Base-by-base conservation (phyloP, 495 filamentous ascomycete genomes). In the Penicillium arizonense region DNA sequence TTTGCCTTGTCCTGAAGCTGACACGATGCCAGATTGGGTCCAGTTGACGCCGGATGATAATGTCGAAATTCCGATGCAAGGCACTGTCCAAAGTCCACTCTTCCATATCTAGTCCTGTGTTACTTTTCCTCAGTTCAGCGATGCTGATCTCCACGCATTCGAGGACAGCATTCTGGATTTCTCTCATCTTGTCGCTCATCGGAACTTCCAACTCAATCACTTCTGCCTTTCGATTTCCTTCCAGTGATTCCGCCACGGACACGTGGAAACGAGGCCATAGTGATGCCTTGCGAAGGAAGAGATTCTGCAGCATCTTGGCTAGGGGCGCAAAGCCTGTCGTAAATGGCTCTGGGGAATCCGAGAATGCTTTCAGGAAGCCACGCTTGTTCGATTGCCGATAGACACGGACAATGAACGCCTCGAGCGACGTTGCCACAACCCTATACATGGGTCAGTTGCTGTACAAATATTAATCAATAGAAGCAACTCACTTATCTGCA, bases 1-100 rank as follows among this genome's bases (percentile, higher is more conserved):
- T 95, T 67, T 96, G 91, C 64, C 86, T 88, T 9, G 95, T 97
- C 64, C 90, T 90, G 78, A 90, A 96, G 67, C 88, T 96, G 35
- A 96, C 89, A 48, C 95, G 82, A 71, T 98, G 94, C 94, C 94
- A 98, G 50, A 97, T 91, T 5, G 93, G 91, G 63, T 97, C 92
- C 12, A 98, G 74, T 68, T 98, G 94, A 60, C 93, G 84, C 44
- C 91, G 76, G 43, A 98, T 84, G 52, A 92, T 84, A 32, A 89
- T 77, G 68, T 97, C 95, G 65, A 98, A 98, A 57, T 87, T 93
- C 65, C 86, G 88, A 54, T 97, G 89, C 49, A 98, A 72, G 20
- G 94, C 95, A 66, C 90, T 96, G 65, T 98, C 95, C 16, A 96
- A 75, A 49, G 90, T 97, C 94, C 94, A 98, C 57, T 97, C 91